Evolutionary conservation across 371 early-diverging fungal species (phyloP).

Genomic region (Mucor circinelloides): DNA sequence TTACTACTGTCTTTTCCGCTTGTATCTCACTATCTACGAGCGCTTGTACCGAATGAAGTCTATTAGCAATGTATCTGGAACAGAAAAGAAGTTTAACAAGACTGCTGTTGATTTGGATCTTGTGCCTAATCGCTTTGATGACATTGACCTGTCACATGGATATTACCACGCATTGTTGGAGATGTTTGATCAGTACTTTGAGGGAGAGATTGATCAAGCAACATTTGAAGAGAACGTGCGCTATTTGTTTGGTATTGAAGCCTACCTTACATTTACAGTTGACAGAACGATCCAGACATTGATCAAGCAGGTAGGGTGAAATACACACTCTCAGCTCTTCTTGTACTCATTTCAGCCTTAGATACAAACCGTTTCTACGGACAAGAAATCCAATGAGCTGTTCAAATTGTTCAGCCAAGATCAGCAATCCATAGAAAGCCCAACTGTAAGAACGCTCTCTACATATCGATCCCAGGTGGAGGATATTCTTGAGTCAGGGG

Average conservation of each 20-base stretch:
- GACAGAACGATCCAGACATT: constrained; percentile 77
- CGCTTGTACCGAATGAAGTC: constrained; percentile 81
- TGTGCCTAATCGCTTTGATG: constrained; percentile 57
- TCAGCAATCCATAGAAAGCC: background rate
- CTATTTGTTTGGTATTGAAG: constrained; percentile 80
- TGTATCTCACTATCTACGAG: constrained; percentile 81
- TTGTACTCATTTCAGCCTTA: background rate
- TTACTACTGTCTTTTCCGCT: constrained; percentile 64
- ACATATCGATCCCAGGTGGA: constrained; percentile 83
- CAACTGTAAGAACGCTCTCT: constrained; percentile 13
- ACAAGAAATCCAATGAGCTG: constrained; percentile 13
- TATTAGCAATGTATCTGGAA: constrained; percentile 52
- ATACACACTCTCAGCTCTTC: background rate
- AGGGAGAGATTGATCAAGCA: constrained; percentile 74
- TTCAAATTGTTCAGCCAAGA: constrained; percentile 9
- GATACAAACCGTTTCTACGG: background rate
- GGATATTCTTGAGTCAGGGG: constrained; percentile 69
- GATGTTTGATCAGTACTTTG: constrained; percentile 70
- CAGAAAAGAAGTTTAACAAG: constrained; percentile 61
- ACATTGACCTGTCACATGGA: constrained; percentile 51
- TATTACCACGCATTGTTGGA: constrained; percentile 74
- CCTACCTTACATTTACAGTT: constrained; percentile 79
- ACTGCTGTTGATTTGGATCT: constrained; percentile 83
- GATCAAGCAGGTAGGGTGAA: constrained; percentile 67
- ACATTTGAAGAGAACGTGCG: constrained; percentile 90